Evolutionary conservation across 257 asterid species (phyloP).

Genomic region (Solanum arcanum): DNA sequence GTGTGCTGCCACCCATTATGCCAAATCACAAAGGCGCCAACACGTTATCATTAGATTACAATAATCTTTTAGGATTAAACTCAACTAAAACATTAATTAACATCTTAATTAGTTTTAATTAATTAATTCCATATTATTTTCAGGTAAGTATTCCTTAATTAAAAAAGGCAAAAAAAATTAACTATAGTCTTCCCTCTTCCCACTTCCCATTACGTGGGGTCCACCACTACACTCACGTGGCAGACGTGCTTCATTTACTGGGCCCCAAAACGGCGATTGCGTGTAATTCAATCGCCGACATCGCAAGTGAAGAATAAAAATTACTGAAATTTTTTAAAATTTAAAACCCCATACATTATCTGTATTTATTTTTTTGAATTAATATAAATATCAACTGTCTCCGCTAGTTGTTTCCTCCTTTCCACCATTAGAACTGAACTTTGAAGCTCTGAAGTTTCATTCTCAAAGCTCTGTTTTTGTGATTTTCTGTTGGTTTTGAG

Average conservation of each 20-base stretch:
- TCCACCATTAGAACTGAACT: neutral
- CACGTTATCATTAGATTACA: conserved; percentile 28
- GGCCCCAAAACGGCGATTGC: neutral
- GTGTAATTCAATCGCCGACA: neutral
- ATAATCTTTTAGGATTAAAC: neutral
- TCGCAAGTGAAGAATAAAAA: neutral
- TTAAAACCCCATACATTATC: neutral
- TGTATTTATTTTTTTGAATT: neutral
- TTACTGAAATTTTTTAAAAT: neutral
- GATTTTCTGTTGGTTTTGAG: neutral
- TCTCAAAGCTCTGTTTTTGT: neutral
- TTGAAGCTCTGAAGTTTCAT: neutral
- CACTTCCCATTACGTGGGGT: neutral
- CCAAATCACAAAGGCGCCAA: conserved; percentile 30
- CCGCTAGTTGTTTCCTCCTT: neutral
- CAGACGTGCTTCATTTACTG: conserved; percentile 1
- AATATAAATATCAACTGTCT: neutral
- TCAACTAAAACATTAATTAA: neutral
- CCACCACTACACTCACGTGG: neutral
- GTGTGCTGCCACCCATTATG: conserved; percentile 15
- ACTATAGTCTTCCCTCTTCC: neutral
- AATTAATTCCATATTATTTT: neutral
- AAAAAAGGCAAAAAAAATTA: neutral
- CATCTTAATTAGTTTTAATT: neutral
- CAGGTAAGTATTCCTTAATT: neutral